Evolutionary conservation across 116 monocot genomes (phyloP).

Genomic region (Cymodocea nodosa): DNA sequence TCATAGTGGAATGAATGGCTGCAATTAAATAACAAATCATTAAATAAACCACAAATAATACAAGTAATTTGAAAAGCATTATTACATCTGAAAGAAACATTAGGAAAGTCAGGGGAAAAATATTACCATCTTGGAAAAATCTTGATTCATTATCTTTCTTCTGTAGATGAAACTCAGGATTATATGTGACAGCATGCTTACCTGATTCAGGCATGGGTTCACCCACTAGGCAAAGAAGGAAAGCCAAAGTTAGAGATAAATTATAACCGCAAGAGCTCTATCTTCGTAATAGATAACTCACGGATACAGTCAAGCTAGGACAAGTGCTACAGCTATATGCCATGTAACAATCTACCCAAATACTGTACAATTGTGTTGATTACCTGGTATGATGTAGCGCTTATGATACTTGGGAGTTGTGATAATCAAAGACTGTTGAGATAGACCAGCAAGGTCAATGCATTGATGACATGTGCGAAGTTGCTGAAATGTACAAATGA

Average conservation of each 20-base stretch:
- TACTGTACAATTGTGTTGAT: background rate
- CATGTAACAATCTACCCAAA: too few relatives aligned
- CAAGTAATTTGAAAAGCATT: background rate
- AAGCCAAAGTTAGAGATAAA: background rate
- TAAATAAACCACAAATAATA: background rate
- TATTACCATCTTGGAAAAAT: conserved; percentile 34
- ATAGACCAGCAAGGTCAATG: conserved; percentile 52
- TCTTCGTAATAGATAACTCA: too few relatives aligned
- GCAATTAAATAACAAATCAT: background rate
- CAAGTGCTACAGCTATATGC: too few relatives aligned
- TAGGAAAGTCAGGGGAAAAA: background rate
- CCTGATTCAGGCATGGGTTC: conserved; percentile 61
- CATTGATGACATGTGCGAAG: conserved; percentile 49
- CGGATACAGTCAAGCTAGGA: too few relatives aligned
- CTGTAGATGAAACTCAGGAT: conserved; percentile 12
- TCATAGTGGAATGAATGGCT: conserved; percentile 8
- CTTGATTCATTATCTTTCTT: conserved; percentile 16
- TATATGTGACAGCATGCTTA: conserved; percentile 29
- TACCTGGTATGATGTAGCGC: conserved; percentile 77
- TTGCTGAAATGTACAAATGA: conserved; percentile 32
- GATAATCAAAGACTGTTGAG: conserved; percentile 67
- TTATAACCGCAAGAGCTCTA: too few relatives aligned
- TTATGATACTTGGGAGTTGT: conserved; percentile 81
- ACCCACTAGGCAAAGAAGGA: conserved; percentile 24
- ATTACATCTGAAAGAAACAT: too few relatives aligned